A percentile compares a stretch with the other conserved stretches of the same genome.
Conservation (phyloP, 208 protist species). For the Trypanosoma vivax region DNA sequence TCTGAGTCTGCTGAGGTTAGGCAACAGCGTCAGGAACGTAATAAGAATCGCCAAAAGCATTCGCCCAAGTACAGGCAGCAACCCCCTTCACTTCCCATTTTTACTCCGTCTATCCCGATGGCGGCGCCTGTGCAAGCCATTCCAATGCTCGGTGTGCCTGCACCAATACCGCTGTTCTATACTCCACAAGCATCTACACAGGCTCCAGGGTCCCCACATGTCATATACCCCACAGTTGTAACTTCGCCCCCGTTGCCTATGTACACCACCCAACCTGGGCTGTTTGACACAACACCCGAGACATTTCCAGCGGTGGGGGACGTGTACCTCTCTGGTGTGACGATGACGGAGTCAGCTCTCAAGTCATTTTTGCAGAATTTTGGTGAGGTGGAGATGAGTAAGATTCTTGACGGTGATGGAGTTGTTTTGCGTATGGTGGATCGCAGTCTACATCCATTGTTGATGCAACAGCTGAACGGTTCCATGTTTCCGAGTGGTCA, state of each 20-base stretch:
- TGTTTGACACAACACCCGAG: conserved; percentile 24
- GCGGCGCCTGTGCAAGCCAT: conserved; percentile 49
- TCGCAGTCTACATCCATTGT: conserved; percentile 33
- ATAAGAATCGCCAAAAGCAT: conserved; percentile 67
- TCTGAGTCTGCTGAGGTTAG: conserved; percentile 76
- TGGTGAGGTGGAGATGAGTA: conserved; percentile 47
- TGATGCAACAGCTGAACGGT: conserved; percentile 75
- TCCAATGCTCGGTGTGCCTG: conserved; percentile 31
- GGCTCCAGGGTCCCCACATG: conserved; percentile 17
- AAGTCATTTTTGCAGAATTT: conserved; percentile 57
- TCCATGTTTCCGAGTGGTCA: conserved; percentile 70
- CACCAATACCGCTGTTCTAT: conserved; percentile 54
- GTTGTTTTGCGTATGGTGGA: conserved; percentile 61
- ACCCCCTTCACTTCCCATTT: conserved; percentile 19
- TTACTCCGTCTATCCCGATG: conserved; percentile 22
- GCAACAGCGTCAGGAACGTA: conserved; percentile 83
- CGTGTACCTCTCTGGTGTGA: conserved; percentile 52
- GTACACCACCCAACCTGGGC: conserved; percentile 3
- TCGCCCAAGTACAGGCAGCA: conserved; percentile 62
- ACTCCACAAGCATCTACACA: conserved; percentile 8
- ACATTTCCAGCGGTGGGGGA: conserved; percentile 63
- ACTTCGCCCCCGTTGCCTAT: conserved; percentile 14
- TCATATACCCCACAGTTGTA: conserved; percentile 19
- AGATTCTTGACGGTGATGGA: conserved; percentile 33
- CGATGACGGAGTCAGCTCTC: conserved; percentile 51